These are phyloP conservation scores for Mantamonas sphyraenae DNA, from an alignment of 78 protist species.

Conservation along the genomic window DNA sequence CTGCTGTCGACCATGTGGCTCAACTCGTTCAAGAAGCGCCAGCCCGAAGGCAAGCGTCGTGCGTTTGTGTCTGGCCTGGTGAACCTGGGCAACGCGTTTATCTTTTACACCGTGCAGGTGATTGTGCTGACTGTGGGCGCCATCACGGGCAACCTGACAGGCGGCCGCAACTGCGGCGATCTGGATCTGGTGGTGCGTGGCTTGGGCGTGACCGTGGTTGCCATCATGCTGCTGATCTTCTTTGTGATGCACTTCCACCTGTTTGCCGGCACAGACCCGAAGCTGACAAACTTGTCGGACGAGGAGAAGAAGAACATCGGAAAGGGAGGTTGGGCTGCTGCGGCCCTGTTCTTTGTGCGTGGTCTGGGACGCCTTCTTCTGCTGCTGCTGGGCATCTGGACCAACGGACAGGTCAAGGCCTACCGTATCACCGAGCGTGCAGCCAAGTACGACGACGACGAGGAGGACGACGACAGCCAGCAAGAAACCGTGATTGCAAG, in stretches of 20 bases:
- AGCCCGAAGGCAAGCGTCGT: not conserved
- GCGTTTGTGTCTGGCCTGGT: not conserved
- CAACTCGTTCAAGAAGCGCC: not conserved
- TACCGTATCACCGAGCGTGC: not conserved
- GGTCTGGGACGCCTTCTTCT: not conserved
- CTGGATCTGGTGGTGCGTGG: not conserved
- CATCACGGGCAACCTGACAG: not conserved
- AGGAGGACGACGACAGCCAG: not conserved
- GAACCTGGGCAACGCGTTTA: not conserved
- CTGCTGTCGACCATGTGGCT: not conserved
- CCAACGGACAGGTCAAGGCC: not conserved
- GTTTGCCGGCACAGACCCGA: too few relatives aligned
- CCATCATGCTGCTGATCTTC: not conserved
- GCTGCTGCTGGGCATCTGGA: not conserved
- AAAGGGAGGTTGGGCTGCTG: too few relatives aligned
- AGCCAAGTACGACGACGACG: not conserved
- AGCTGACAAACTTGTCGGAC: too few relatives aligned
- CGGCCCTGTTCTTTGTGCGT: too few relatives aligned
- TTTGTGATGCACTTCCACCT: not conserved
- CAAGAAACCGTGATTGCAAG: not conserved
- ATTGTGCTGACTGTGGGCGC: not conserved
- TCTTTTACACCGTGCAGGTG: not conserved
- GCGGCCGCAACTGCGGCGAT: not conserved
- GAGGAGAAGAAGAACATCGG: too few relatives aligned
- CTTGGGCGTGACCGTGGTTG: not conserved